Percentiles rank a stretch among this genome's conserved stretches.
Conservation (phyloP, 768 basidiomycete species). For the Boletus rubroflammeus region DNA sequence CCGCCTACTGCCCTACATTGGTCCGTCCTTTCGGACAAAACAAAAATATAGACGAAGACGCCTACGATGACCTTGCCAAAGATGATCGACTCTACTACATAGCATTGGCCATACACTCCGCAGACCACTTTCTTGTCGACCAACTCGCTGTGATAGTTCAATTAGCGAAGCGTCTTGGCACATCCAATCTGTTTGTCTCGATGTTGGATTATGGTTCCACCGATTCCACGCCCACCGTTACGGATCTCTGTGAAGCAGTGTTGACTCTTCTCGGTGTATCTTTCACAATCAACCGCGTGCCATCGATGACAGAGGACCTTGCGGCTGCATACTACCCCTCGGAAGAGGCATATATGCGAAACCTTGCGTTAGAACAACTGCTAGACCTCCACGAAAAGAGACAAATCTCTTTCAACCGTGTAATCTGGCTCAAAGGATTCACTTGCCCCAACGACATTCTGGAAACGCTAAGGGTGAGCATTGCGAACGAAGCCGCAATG, state of each 20-base stretch:
- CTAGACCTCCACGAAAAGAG: conserved; percentile 74
- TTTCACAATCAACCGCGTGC: conserved; percentile 88
- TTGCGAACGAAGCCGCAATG: conserved; percentile 92
- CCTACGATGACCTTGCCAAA: conserved; percentile 84
- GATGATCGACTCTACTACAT: conserved; percentile 89
- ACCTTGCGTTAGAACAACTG: conserved; percentile 88
- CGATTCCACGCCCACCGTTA: conserved; percentile 92
- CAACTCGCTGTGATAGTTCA: conserved; percentile 98
- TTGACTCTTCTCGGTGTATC: conserved; percentile 90
- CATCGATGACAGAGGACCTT: conserved; percentile 89
- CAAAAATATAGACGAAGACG: conserved; percentile 61
- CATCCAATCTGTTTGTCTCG: conserved; percentile 89
- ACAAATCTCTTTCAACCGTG: conserved; percentile 80
- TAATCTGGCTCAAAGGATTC: conserved; percentile 98
- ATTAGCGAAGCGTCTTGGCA: conserved; percentile 85
- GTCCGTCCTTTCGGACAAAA: conserved; percentile 94
- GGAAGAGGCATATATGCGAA: conserved; percentile 93
- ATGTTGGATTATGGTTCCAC: conserved; percentile 97
- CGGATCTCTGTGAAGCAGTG: conserved; percentile 93
- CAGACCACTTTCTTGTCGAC: conserved; percentile 98
- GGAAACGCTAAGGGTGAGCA: conserved; percentile 89
- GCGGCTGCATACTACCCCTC: conserved; percentile 89
- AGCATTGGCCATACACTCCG: conserved; percentile 93
- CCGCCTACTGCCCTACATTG: conserved; percentile 90
- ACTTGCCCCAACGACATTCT: conserved; percentile 98